Evolutionary conservation across 345 rosid genomes (phyloP).

Genomic region (Murraya koenigii): DNA sequence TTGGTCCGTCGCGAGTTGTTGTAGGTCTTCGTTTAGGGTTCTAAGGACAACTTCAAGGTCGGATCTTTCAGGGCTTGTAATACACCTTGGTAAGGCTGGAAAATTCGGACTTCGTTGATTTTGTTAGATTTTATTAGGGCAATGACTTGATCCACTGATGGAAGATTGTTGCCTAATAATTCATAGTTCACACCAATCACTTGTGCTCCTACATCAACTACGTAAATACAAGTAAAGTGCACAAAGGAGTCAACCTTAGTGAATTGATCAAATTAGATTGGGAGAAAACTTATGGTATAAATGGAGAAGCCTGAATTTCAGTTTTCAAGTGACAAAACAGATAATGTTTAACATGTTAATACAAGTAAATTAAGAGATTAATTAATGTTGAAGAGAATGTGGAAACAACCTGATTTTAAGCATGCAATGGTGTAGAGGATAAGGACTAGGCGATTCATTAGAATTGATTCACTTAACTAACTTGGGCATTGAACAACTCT

Average conservation of each 20-base stretch:
- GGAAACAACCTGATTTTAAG: not conserved
- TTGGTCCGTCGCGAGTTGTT: not conserved
- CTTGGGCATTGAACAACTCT: not conserved
- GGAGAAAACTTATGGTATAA: no score
- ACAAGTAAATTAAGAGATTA: no score
- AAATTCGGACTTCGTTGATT: constrained; percentile 5
- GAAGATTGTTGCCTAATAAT: not conserved
- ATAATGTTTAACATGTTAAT: no score
- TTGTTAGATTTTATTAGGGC: not conserved
- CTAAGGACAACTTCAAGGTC: constrained; percentile 15
- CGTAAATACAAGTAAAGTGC: not conserved
- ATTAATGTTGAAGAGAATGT: not conserved
- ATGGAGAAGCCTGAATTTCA: no score
- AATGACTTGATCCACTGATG: not conserved
- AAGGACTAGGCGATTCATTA: not conserved
- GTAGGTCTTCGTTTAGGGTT: constrained; percentile 4
- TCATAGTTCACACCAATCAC: constrained; percentile 13
- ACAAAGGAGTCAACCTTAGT: no score
- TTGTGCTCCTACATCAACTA: not conserved
- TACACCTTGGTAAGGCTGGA: not conserved
- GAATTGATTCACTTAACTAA: no score
- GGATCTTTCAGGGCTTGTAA: not conserved
- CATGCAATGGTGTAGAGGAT: not conserved
- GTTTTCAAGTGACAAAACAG: no score
- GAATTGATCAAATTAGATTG: no score